A percentile compares a stretch with the other conserved stretches of the same genome.
These are phyloP conservation scores for Erysimum pusillum DNA, from an alignment of 441 rosid genomes.

Conservation along the genomic window DNA sequence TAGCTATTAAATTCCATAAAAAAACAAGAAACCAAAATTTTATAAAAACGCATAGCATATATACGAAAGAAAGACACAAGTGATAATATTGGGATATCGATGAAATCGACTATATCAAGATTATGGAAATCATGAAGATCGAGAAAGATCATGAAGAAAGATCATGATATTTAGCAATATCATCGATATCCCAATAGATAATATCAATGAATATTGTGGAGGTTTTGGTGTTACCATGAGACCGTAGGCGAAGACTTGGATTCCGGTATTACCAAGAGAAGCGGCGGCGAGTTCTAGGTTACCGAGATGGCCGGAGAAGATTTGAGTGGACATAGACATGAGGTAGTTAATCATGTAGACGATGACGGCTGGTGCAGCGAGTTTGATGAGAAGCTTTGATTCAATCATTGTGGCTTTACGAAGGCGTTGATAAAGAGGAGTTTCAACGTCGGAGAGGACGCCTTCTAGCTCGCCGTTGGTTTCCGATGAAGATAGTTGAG, in stretches of 20 bases:
- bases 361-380: constrained; percentile 68
- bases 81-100: too few species aligned
- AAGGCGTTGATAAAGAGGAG: constrained; percentile 43
- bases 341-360: constrained; percentile 71
- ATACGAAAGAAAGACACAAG: background rate
- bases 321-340: constrained; percentile 77
- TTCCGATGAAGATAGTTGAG: constrained; percentile 31
- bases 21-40: background rate
- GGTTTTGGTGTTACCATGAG: constrained; percentile 56
- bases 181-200: too few species aligned
- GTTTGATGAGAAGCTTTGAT: constrained; percentile 59
- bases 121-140: too few species aligned
- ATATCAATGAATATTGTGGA: background rate
- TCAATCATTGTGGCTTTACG: constrained; percentile 56
- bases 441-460: constrained; percentile 47
- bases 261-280: constrained; percentile 77
- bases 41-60: background rate
- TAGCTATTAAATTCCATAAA: constrained; percentile 12
- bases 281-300: constrained; percentile 74
- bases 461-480: constrained; percentile 53
- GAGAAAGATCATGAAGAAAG: too few species aligned
- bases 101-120: too few species aligned
- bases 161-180: too few species aligned
- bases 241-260: constrained; percentile 71
- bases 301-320: constrained; percentile 78